Evolutionary conservation across 345 rosid genomes (phyloP).

Genomic region (Eucalyptus camaldulensis): DNA sequence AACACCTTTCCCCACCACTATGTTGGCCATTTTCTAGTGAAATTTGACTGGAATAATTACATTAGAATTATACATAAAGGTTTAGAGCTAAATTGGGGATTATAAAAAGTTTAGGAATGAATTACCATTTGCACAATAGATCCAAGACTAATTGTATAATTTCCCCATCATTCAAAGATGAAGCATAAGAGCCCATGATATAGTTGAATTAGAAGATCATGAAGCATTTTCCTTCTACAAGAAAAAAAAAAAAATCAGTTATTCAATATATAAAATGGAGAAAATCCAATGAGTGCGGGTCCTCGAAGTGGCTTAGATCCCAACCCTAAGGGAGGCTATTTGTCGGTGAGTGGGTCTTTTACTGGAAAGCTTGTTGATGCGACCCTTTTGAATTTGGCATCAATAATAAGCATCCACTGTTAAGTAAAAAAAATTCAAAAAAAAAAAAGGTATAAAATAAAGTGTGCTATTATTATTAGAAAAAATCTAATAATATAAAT

Average conservation of each 20-base stretch:
- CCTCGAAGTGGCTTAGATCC: neutral
- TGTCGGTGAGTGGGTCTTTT: neutral
- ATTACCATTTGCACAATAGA: neutral
- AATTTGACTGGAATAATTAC: neutral
- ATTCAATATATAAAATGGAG: neutral
- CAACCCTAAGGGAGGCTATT: neutral
- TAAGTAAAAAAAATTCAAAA: neutral
- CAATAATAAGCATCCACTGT: neutral
- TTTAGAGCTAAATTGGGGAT: neutral
- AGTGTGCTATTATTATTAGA: neutral
- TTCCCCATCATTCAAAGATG: neutral
- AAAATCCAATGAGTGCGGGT: neutral
- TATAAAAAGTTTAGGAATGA: neutral
- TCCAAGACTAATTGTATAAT: neutral
- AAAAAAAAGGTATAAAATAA: too few relatives aligned
- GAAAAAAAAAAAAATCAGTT: neutral
- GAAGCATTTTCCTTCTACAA: neutral
- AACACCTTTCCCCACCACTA: too few relatives aligned
- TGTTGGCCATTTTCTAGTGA: accelerated
- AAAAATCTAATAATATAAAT: neutral
- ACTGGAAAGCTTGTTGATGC: neutral
- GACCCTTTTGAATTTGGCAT: neutral
- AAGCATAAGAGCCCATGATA: neutral
- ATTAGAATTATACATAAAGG: neutral
- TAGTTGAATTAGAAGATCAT: neutral